Evolutionary conservation across 1,139 yeast species (phyloP).

Genomic region (Candida dubliniensis): DNA sequence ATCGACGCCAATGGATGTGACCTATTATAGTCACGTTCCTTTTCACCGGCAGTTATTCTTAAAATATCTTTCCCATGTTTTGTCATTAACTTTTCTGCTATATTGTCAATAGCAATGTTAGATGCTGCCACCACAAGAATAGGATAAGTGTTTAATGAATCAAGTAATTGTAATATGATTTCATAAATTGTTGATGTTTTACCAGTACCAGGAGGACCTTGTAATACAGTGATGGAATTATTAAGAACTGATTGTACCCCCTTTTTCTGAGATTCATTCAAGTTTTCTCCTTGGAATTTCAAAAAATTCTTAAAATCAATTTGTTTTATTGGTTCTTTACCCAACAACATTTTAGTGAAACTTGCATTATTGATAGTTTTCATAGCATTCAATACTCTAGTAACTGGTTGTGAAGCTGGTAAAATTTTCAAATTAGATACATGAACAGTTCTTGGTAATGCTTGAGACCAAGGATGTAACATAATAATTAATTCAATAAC

Average conservation of each 20-base stretch:
- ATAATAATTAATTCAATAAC: constrained; percentile 48
- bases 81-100: constrained; percentile 63
- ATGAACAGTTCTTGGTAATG: constrained; percentile 46
- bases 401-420: constrained; percentile 64
- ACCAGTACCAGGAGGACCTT: constrained; percentile 74
- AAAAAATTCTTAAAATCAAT: constrained; percentile 56
- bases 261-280: constrained; percentile 64
- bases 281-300: constrained; percentile 44
- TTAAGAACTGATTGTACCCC: constrained; percentile 70
- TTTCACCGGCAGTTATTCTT: constrained; percentile 60
- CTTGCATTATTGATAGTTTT: constrained; percentile 55
- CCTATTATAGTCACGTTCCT: constrained; percentile 58
- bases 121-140: constrained; percentile 75
- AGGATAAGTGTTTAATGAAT: constrained; percentile 57
- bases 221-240: constrained; percentile 62
- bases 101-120: constrained; percentile 73
- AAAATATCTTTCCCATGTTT: constrained; percentile 53
- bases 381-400: constrained; percentile 66
- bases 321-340: constrained; percentile 60
- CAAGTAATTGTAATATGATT: constrained; percentile 60
- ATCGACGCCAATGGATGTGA: constrained; percentile 57
- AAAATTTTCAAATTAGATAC: constrained; percentile 46
- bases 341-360: constrained; percentile 58
- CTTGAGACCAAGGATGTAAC: constrained; percentile 54
- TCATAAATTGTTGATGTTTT: constrained; percentile 67